Evolutionary conservation across 257 asterid genomes (phyloP).

Genomic region (Gentiana straminea): DNA sequence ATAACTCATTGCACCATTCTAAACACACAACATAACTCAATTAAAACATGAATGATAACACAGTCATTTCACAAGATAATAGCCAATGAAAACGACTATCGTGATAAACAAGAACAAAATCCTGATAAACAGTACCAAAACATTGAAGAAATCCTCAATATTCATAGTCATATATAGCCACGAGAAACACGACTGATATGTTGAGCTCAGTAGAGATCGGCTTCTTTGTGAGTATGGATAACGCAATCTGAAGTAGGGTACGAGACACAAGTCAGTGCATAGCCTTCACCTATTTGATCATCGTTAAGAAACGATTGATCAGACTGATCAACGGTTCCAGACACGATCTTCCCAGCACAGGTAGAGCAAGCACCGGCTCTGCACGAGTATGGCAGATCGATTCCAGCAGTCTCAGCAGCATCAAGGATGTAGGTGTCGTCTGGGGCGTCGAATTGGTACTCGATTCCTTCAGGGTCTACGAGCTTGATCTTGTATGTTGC

Average conservation of each 20-base stretch:
- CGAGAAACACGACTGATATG: too few relatives aligned
- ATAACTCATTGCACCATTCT: too few relatives aligned
- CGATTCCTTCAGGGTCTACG: constrained; percentile 12
- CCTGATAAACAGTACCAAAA: too few relatives aligned
- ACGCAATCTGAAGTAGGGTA: constrained; percentile 8
- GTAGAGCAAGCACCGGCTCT: constrained; percentile 17
- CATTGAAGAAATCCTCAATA: too few relatives aligned
- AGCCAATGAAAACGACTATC: too few relatives aligned
- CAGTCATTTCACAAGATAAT: too few relatives aligned
- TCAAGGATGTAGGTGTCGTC: constrained; percentile 11
- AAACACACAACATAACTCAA: too few relatives aligned
- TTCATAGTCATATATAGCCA: too few relatives aligned
- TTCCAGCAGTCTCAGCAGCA: constrained; percentile 5
- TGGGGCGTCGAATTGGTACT: constrained; percentile 7
- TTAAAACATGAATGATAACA: too few relatives aligned
- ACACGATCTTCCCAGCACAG: constrained; percentile 13
- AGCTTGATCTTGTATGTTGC: constrained; percentile 13
- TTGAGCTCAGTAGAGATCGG: constrained; percentile 4
- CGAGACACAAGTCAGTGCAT: constrained; percentile 13
- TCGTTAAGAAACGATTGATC: constrained; percentile 15
- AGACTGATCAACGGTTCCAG: constrained; percentile 15
- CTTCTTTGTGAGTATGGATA: constrained; percentile 17
- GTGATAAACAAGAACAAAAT: too few relatives aligned
- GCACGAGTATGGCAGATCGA: constrained; percentile 14
- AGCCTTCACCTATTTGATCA: constrained; percentile 6